Evolutionary conservation across 495 filamentous ascomycete genomes (phyloP).

Genomic region (Aspergillus indologenus): DNA sequence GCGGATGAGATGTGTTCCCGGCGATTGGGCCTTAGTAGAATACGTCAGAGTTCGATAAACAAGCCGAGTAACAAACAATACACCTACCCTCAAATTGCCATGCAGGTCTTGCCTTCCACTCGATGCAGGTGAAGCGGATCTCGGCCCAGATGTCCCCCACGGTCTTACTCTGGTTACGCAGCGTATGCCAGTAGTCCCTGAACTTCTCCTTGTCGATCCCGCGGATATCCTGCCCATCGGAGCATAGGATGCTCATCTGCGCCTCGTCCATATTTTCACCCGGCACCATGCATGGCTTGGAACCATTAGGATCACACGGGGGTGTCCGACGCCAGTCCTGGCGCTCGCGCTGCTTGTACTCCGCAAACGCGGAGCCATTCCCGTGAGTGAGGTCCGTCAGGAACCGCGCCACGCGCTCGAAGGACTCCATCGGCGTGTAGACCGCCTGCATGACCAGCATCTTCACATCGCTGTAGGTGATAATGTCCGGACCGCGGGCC

Average conservation of each 20-base stretch:
- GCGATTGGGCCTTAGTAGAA: neutral
- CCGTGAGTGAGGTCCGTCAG: neutral
- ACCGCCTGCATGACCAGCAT: neutral
- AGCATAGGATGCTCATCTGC: neutral
- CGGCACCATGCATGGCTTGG: neutral
- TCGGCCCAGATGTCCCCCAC: neutral
- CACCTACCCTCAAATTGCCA: neutral
- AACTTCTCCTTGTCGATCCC: neutral
- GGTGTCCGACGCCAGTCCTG: neutral
- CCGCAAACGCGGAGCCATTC: neutral
- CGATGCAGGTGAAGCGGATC: neutral
- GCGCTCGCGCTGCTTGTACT: neutral
- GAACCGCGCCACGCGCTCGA: neutral
- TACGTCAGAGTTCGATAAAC: neutral
- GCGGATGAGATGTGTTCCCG: neutral
- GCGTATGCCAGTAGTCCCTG: neutral
- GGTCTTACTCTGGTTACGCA: neutral
- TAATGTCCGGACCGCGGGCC: neutral
- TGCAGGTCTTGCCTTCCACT: neutral
- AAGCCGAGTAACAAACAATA: neutral
- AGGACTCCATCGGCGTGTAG: neutral
- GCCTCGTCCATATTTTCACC: neutral
- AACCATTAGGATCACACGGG: neutral
- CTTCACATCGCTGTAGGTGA: constrained; percentile 3
- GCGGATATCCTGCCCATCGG: neutral